Evolutionary conservation across 176 grass and related monocot species (phyloP).

Genomic region (Oryza brachyantha): DNA sequence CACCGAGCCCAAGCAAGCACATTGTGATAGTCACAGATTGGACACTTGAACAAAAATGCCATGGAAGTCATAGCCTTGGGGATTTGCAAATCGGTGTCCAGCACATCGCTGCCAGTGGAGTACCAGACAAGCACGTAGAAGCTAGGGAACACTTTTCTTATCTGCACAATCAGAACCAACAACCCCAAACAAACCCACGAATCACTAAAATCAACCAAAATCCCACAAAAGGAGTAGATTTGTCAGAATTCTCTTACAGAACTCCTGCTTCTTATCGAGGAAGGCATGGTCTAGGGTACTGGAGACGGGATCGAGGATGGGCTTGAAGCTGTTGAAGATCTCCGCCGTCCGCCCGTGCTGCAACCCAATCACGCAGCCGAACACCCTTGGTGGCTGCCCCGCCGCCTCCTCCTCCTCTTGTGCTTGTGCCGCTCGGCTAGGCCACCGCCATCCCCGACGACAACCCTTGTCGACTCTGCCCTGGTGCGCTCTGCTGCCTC

Average conservation of each 20-base stretch:
- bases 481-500: no score
- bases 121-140: slow-evolving; percentile 96
- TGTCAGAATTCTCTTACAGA: slow-evolving; percentile 47
- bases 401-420: slow-evolving; percentile 3
- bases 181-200: slow-evolving; percentile 27
- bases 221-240: neutral
- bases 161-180: slow-evolving; percentile 52
- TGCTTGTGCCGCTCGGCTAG: no score
- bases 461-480: no score
- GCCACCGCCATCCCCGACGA: no score
- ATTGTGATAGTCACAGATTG: neutral
- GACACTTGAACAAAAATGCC: neutral
- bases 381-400: slow-evolving; percentile 52
- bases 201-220: slow-evolving; percentile 15
- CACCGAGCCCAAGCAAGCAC: neutral
- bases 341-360: slow-evolving; percentile 90
- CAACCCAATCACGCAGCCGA: slow-evolving; percentile 94
- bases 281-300: slow-evolving; percentile 83
- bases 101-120: slow-evolving; percentile 89
- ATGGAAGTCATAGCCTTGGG: slow-evolving; percentile 81
- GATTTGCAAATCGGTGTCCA: slow-evolving; percentile 84
- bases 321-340: slow-evolving; percentile 99
- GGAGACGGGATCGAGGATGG: slow-evolving; percentile 72
- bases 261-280: slow-evolving; percentile 99
- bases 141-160: slow-evolving; percentile 97